Conservation (phyloP, 257 asterid species). For the Paulownia fortunei region DNA sequence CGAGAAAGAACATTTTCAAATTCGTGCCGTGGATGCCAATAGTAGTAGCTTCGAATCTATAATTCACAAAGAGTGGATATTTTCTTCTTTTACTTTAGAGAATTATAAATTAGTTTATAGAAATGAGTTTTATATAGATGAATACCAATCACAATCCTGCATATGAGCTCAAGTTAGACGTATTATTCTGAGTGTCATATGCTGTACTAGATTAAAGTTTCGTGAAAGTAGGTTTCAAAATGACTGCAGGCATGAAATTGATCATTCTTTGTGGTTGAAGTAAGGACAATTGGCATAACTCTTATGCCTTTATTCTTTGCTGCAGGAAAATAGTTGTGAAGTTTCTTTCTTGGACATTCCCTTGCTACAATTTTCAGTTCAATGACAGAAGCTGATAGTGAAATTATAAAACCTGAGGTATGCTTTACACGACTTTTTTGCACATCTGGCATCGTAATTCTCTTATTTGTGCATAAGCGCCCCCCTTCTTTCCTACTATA, state of each 20-base stretch:
- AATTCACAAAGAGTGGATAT: not conserved
- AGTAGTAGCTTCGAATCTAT: slow-evolving; percentile 5
- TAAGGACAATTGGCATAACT: slow-evolving; percentile 15
- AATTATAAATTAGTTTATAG: slow-evolving; percentile 1
- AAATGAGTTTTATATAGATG: slow-evolving; percentile 3
- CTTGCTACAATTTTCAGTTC: slow-evolving; percentile 28
- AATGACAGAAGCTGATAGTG: slow-evolving; percentile 67
- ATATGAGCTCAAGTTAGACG: slow-evolving; percentile 20
- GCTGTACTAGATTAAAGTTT: not conserved
- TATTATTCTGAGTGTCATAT: not conserved
- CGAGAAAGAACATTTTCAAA: not conserved
- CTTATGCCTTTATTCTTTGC: slow-evolving; percentile 23
- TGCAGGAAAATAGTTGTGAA: slow-evolving; percentile 40
- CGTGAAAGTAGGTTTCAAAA: not conserved
- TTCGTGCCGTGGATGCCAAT: not conserved
- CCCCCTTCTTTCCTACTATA: not conserved
- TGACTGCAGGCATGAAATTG: slow-evolving; percentile 18
- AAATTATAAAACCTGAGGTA: slow-evolving; percentile 63
- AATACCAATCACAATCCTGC: not conserved
- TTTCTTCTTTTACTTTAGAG: slow-evolving; percentile 5
- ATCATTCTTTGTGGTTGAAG: slow-evolving; percentile 22
- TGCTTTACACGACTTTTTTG: slow-evolving; percentile 9
- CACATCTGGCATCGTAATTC: slow-evolving; percentile 7
- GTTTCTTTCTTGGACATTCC: slow-evolving; percentile 20
- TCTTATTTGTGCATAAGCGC: slow-evolving; percentile 21